Evolutionary conservation across 2,329 filamentous ascomycete species (phyloP).

Genomic region (Trichophyton equinum): DNA sequence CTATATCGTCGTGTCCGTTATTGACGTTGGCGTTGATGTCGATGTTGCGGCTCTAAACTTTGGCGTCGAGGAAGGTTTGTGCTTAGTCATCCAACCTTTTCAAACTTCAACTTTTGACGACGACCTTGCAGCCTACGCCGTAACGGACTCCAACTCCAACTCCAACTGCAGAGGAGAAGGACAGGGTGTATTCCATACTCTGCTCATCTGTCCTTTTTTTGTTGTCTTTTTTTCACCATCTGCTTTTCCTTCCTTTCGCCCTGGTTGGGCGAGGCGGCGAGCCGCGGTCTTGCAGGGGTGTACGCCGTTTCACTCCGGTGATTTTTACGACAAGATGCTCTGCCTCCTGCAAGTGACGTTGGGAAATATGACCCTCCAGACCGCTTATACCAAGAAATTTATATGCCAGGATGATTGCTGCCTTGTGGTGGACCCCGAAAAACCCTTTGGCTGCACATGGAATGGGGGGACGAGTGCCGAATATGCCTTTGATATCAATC

Average conservation of each 20-base stretch:
- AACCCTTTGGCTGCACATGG: background rate
- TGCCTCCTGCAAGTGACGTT: background rate
- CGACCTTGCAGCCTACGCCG: background rate
- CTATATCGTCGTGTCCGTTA: background rate
- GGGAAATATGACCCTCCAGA: background rate
- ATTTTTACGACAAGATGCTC: background rate
- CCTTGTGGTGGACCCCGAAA: background rate
- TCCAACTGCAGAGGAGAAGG: background rate
- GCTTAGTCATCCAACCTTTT: background rate
- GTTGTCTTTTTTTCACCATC: background rate
- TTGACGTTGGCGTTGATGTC: too few relatives aligned
- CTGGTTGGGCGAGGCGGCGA: background rate
- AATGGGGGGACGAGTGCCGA: background rate
- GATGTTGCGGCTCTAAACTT: background rate
- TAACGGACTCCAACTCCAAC: background rate
- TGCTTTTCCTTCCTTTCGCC: background rate
- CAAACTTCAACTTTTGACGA: background rate
- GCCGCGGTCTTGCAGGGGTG: background rate
- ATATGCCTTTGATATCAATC: background rate
- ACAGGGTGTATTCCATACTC: background rate
- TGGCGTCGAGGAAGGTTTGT: background rate
- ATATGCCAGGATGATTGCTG: conserved; percentile 1
- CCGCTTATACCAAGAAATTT: background rate
- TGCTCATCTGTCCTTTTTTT: background rate
- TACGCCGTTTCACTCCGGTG: background rate